Conservation (phyloP, 345 rosid species). For the Pelargonium nanum region DNA sequence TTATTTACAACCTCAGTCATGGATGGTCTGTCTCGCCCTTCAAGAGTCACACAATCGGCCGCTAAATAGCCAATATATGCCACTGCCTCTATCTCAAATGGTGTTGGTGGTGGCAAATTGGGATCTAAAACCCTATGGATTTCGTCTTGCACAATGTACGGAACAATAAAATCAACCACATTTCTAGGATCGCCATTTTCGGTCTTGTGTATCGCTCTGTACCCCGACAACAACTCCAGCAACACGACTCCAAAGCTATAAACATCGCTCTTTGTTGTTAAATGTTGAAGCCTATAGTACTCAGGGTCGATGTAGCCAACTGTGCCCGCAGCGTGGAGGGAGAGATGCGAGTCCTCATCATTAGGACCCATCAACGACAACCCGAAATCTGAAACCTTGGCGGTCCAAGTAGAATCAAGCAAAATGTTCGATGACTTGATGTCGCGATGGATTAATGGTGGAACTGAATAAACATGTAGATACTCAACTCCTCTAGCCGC, state of each 20-base stretch:
- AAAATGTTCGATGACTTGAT: slow-evolving; percentile 41
- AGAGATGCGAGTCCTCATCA: slow-evolving; percentile 18
- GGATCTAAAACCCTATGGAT: slow-evolving; percentile 24
- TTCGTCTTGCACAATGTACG: slow-evolving; percentile 20
- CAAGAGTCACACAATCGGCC: slow-evolving; percentile 62
- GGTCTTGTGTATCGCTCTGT: slow-evolving; percentile 22
- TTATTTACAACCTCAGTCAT: slow-evolving; percentile 53
- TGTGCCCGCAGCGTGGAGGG: slow-evolving; percentile 40
- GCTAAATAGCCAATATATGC: slow-evolving; percentile 76
- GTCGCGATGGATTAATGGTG: slow-evolving; percentile 38
- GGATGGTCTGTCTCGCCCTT: slow-evolving; percentile 61
- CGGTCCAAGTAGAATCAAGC: slow-evolving; percentile 31
- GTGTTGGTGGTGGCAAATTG: no score
- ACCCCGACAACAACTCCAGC: slow-evolving; percentile 35
- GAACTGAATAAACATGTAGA: slow-evolving; percentile 41
- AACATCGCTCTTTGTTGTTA: slow-evolving; percentile 40
- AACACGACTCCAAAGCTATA: slow-evolving; percentile 40
- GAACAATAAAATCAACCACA: slow-evolving; percentile 28
- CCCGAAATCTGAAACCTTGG: slow-evolving; percentile 39
- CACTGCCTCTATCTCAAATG: slow-evolving; percentile 33
- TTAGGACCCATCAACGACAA: slow-evolving; percentile 37
- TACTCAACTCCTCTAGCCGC: slow-evolving; percentile 42
- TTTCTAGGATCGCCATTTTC: slow-evolving; percentile 28
- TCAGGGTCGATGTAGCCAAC: slow-evolving; percentile 48
- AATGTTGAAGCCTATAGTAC: slow-evolving; percentile 36